A percentile compares a stretch with the other conserved stretches of the same genome.
These are phyloP conservation scores for Phytophthora multivora DNA, from an alignment of 352 stramenopile species.

Conservation along the genomic window DNA sequence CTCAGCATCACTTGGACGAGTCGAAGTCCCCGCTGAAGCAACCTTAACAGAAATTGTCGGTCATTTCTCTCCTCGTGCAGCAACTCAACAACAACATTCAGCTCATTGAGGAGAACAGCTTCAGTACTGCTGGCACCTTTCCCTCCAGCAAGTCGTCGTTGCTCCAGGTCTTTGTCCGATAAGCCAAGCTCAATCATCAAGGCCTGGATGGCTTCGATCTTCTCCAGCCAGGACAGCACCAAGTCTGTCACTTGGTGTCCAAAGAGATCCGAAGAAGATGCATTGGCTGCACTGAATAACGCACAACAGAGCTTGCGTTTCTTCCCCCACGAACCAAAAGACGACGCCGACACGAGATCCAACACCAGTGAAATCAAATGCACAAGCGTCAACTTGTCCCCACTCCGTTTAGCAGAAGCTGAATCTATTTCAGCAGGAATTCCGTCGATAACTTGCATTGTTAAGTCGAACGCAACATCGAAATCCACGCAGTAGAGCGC, in stretches of 20 bases:
- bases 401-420: conserved; percentile 1
- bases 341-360: conserved; percentile 65
- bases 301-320: conserved; percentile 52
- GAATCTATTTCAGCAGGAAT: conserved; percentile 14
- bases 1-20: conserved; percentile 40
- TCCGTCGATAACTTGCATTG: conserved; percentile 41
- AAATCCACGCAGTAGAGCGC: conserved; percentile 74
- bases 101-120: conserved; percentile 56
- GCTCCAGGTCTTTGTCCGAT: conserved; percentile 61
- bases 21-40: conserved; percentile 68
- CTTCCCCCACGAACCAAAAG: conserved; percentile 64
- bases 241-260: conserved; percentile 54
- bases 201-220: conserved; percentile 57
- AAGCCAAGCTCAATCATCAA: conserved; percentile 68
- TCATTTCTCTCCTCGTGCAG: conserved; percentile 64
- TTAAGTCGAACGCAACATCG: conserved; percentile 58
- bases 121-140: conserved; percentile 39
- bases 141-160: conserved; percentile 40
- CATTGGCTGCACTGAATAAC: conserved; percentile 37
- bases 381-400: conserved; percentile 37
- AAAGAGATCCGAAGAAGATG: conserved; percentile 44
- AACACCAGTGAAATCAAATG: conserved; percentile 67
- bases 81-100: conserved; percentile 74
- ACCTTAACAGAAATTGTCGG: conserved; percentile 49
- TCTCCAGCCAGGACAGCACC: conserved; percentile 51